Evolutionary conservation across 352 stramenopile species (phyloP), one percentile per base, ranked within the genome.

Genomic region (Pilasporangium apinafurcum): DNA sequence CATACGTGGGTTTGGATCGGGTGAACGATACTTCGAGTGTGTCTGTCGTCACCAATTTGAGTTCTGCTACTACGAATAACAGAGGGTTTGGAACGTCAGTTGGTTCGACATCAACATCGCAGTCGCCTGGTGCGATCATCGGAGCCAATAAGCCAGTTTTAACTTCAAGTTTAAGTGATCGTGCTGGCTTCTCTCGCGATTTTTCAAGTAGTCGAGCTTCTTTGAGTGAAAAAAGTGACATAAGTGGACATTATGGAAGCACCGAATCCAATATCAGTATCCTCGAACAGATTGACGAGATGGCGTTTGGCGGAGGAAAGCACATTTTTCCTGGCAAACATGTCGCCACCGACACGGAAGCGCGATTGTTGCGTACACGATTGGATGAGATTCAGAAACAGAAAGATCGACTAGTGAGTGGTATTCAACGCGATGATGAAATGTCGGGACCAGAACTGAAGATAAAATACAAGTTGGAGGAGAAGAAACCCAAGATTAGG

Each of bases 271-370:
- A 46, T 25, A 44, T 88, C 7, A 83, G 79, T 22, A 63, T 94
- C 8, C 44, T 92, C 13, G 62, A 80, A 10, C 67, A 91, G 42
- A 83, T 94, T 12, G 83, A 94, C 41, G 65, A 85, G 49, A 82
- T 90, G 29, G 77, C 80, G 27, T 92, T 92, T 36, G 65, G 80
- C 10, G 59, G 69, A 29, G 73, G 61, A 3, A 77, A 70, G 29
- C 66, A 72, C 10, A 72, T 90, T n/a, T 88, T 88, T 25, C 64
- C 72, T 4, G 70, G 72, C 0, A 73, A 58, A 22, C 70, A 68
- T 10, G 70, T 76, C 21, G 62, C 77, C 7, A 90, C 74, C 0
- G 83, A 94, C 51, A 94, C 80, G 2, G 83, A 94, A 53, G 79
- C 83, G n/a, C 77, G 83, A 0, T 52, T 92, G 35, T 34, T 94